A percentile compares a stretch with the other conserved stretches of the same genome.
phyloP scores from a whole-genome alignment of 208 protist species.

The Crithidia sp. region DNA sequence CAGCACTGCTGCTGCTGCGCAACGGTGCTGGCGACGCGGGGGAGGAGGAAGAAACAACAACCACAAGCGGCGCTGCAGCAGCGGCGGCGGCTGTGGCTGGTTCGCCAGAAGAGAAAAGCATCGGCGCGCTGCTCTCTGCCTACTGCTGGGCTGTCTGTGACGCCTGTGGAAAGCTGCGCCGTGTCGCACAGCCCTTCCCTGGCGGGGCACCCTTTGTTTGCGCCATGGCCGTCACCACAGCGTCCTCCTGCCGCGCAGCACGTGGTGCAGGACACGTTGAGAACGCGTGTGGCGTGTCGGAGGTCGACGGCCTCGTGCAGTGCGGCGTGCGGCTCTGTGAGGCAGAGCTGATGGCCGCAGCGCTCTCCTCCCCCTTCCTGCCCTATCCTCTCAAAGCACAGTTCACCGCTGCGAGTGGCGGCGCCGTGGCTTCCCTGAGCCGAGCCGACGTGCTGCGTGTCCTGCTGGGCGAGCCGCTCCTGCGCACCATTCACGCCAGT shows the following conservation, averaged over 20 bases:
- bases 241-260: slow-evolving; percentile 25
- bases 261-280: background rate
- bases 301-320: slow-evolving; percentile 51
- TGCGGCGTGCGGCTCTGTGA: slow-evolving; percentile 31
- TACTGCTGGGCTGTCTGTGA: slow-evolving; percentile 87
- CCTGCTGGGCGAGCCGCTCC: slow-evolving; percentile 36
- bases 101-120: slow-evolving; percentile 15
- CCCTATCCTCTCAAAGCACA: slow-evolving; percentile 27
- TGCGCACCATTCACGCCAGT: slow-evolving; percentile 27
- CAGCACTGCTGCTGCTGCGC: slow-evolving; percentile 45
- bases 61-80: background rate
- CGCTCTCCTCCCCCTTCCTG: slow-evolving; percentile 44
- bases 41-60: background rate
- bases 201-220: slow-evolving; percentile 85
- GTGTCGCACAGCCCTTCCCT: slow-evolving; percentile 83
- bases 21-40: slow-evolving; percentile 1
- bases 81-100: too few relatives aligned
- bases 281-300: slow-evolving; percentile 56
- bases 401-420: slow-evolving; percentile 7
- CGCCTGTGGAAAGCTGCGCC: slow-evolving; percentile 79
- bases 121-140: slow-evolving; percentile 53
- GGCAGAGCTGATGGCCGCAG: slow-evolving; percentile 34
- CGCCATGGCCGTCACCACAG: slow-evolving; percentile 44
- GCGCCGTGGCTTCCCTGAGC: background rate
- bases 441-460: slow-evolving; percentile 21